Conservation (phyloP, 257 asterid species). For the Scutellaria baicalensis region DNA sequence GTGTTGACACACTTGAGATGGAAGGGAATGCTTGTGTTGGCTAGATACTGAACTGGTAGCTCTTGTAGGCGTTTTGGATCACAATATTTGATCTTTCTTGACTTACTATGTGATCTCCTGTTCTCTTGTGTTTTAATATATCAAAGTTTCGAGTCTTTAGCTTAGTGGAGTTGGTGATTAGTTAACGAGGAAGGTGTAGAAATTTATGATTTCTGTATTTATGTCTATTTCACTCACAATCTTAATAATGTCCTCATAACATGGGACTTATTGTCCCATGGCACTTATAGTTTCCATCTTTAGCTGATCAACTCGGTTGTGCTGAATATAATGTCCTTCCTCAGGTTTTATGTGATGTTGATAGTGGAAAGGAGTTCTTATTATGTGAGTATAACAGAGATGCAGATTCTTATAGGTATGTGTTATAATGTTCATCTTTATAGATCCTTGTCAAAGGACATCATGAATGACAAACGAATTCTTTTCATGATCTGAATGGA, state of each 20-base stretch:
- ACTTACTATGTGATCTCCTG: background rate
- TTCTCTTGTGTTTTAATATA: background rate
- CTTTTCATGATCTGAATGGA: background rate
- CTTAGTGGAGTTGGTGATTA: background rate
- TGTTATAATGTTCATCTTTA: background rate
- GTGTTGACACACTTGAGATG: no score
- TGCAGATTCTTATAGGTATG: slow-evolving; percentile 95
- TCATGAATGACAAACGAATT: background rate
- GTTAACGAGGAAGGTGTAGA: background rate
- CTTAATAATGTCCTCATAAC: background rate
- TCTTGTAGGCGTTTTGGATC: background rate
- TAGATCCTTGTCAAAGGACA: background rate
- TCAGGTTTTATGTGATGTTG: slow-evolving; percentile 84
- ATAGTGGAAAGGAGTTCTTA: slow-evolving; percentile 78
- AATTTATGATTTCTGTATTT: background rate
- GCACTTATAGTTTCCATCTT: background rate
- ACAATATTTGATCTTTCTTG: background rate
- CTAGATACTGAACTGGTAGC: background rate
- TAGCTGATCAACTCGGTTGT: background rate
- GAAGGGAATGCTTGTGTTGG: no score
- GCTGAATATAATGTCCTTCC: background rate
- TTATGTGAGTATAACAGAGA: slow-evolving; percentile 96
- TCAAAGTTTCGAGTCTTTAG: background rate
- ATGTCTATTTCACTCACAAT: background rate
- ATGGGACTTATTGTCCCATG: background rate